Percentiles rank a stretch among this genome's conserved stretches.
Conservation (phyloP, 73 alveolate species). For the Paramecium sonneborni region DNA sequence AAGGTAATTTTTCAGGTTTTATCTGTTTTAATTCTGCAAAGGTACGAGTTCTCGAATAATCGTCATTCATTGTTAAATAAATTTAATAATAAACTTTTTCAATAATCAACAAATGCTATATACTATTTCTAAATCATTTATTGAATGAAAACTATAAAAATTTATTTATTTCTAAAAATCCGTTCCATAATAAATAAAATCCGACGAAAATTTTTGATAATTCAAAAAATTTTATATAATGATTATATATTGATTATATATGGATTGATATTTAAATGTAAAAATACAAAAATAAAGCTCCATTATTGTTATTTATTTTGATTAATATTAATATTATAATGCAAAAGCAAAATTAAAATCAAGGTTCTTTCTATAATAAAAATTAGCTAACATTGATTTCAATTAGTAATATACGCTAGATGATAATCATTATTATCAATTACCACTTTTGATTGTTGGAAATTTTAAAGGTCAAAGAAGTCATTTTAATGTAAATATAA, state of each 20-base stretch:
- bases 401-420: neutral
- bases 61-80: neutral
- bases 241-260: neutral
- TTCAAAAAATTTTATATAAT: no score
- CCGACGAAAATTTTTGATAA: no score
- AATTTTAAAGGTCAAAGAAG: neutral
- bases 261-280: neutral
- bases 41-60: neutral
- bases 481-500: neutral
- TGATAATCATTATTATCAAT: neutral
- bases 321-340: neutral
- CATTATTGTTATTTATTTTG: neutral
- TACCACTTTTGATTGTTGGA: neutral
- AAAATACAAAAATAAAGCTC: neutral
- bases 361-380: neutral
- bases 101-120: no score
- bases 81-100: neutral
- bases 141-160: no score
- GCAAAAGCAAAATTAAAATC: neutral
- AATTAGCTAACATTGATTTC: neutral
- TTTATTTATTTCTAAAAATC: no score
- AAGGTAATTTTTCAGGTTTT: neutral
- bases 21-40: neutral
- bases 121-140: no score
- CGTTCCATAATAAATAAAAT: no score